Evolutionary conservation across 768 basidiomycete genomes (phyloP), one percentile per base, ranked within the genome.

Genomic region (Collybiopsis confluens): DNA sequence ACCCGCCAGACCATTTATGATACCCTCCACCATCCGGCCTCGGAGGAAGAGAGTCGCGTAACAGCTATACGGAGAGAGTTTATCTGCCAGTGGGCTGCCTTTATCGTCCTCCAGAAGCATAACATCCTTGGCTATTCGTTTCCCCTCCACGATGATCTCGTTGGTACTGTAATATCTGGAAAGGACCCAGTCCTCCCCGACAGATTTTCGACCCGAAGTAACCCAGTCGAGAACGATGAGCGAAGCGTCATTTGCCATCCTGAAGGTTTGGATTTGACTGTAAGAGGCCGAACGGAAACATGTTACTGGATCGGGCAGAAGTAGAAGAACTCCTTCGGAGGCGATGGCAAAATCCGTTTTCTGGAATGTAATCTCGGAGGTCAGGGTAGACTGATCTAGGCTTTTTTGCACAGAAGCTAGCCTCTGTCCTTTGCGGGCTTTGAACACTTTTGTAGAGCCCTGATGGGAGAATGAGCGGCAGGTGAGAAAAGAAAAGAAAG

Each of bases 371-470:
- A 68, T 58, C 44, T 45, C n/a, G n/a, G n/a, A n/a, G n/a, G n/a
- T n/a, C n/a, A n/a, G 43, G 36, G 47, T 20, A 27, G 48, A 8
- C 16, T 28, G 45, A 28, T 18, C 48, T 7, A 20, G 20, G 18
- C 28, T 44, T 28, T 35, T 44, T 43, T 62, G 55, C 35, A 70
- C 68, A 42, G 75, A 72, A 24, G 86, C 81, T 26, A 77, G 73
- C 35, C 84, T 76, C 55, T 76, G 74, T n/a, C 81, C 83, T 7
- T 75, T 68, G 21, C 93, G 82, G 18, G 76, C 73, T 69, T 93
- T 95, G 76, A 96, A 98, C 18, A 98, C 88, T 67, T 98, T 98
- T 9, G 95, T 98, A 3, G 88, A 91, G 28, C 92, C 91, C 92
- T 94, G 60, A 30, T 21, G 24, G 47, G 37, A 36, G 38, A 44